Base-by-base conservation (phyloP, 169 alveolate genomes). In the Theileria annulata region DNA sequence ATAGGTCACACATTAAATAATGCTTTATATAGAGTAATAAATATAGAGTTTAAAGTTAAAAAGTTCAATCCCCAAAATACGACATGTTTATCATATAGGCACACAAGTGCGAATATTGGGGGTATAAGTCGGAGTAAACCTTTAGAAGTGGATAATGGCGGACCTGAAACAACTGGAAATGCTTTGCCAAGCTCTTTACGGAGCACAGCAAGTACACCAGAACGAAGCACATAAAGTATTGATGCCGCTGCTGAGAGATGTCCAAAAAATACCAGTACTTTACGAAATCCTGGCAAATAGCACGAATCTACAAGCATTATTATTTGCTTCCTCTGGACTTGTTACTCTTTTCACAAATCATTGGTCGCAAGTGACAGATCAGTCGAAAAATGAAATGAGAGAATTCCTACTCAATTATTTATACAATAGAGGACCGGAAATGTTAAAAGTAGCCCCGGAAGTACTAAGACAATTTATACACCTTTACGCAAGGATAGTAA, bases 221-320 rank as follows among this genome's bases (percentile, higher is more conserved):
- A 91, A 93, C 48, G 95, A 94, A 73, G 98, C 98, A 51, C 98
- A 95, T 85, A 92, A 92, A 77, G 96, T 94, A 63, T 91, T 95
- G 71, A 91, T 95, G 67, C 98, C 97, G 33, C 73, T 95, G 71
- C 93, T 93, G 59, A 88, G 94, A 79, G 93, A 93, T 79, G 92
- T 89, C 72, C 90, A 87, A 59, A 92, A 93, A 63, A 87, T 93
- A 27, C 86, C 96, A 66, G 88, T 88, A 69, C 90, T 92, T 19
- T 91, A 90, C 66, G 92, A 92, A 58, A 79, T 93, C 48, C 56
- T 93, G 62, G 96, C 96, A 42, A 92, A 88, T 56, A 92, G 95
- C 42, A 83, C 87, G 69, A 93, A 93, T 77, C 94, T 92, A 28
- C 96, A 93, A 70, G 94, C 96, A 8, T 80, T 93, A 35, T 85